Evolutionary conservation across 140 eudicot genomes (phyloP).

Genomic region (Oenanthe javanica): DNA sequence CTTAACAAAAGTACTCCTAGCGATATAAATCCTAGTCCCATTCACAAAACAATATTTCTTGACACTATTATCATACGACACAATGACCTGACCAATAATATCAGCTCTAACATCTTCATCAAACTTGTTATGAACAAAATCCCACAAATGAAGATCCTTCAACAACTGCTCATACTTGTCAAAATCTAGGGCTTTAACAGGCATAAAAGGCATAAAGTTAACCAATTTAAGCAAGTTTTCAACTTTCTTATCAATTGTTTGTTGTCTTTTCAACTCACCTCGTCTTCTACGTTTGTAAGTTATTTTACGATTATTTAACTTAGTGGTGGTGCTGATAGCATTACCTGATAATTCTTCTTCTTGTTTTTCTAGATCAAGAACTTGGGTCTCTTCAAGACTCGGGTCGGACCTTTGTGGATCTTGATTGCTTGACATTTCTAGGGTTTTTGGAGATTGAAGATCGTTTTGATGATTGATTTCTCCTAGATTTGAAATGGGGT

Average conservation of each 20-base stretch:
- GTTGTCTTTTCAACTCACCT: conserved; percentile 10
- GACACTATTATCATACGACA: conserved; percentile 24
- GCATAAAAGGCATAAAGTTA: conserved; percentile 42
- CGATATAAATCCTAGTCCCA: conserved; percentile 29
- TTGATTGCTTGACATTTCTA: conserved; percentile 13
- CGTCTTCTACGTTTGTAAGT: conserved; percentile 19
- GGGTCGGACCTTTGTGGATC: conserved; percentile 14
- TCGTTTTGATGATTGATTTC: conserved; percentile 1
- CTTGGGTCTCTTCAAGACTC: neutral
- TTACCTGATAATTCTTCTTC: conserved; percentile 21
- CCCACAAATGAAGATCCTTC: conserved; percentile 46
- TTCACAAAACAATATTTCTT: conserved; percentile 38
- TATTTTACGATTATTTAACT: conserved; percentile 19
- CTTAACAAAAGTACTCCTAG: conserved; percentile 46
- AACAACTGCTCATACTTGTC: conserved; percentile 35
- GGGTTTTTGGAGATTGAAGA: conserved; percentile 19
- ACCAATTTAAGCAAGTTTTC: conserved; percentile 20
- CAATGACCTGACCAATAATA: conserved; percentile 57
- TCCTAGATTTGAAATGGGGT: conserved; percentile 9
- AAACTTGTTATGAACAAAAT: conserved; percentile 47
- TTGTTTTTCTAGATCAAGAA: neutral
- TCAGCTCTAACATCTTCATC: conserved; percentile 40
- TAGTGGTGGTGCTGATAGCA: conserved; percentile 14
- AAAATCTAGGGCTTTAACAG: conserved; percentile 35
- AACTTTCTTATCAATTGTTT: conserved; percentile 29